Percentiles rank a stretch among this genome's conserved stretches.
Conservation (phyloP, 352 stramenopile species). For the Globisporangium apiculatum region DNA sequence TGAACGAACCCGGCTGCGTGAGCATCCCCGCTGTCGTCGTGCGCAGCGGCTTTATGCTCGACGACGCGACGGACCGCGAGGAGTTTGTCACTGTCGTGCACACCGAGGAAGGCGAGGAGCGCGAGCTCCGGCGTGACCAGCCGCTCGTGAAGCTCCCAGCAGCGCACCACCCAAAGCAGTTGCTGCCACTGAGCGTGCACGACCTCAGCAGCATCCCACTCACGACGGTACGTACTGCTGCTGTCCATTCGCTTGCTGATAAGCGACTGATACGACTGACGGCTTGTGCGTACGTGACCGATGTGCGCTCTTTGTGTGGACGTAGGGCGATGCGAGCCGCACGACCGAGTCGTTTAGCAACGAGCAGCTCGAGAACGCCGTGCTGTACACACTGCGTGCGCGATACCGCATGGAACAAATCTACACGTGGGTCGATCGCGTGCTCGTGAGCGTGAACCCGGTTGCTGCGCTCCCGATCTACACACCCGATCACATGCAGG, state of each 20-base stretch:
- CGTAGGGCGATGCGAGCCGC: conserved; percentile 38
- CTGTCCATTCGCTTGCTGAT: conserved; percentile 1
- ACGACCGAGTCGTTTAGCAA: conserved; percentile 36
- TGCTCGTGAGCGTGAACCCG: conserved; percentile 69
- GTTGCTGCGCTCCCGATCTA: conserved; percentile 68
- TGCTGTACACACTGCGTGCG: conserved; percentile 64
- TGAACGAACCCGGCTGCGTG: conserved; percentile 39
- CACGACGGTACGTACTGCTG: conserved; percentile 31
- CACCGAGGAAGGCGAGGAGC: conserved; percentile 78
- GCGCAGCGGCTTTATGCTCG: conserved; percentile 50
- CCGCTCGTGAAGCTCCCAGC: conserved; percentile 49
- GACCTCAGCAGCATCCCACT: conserved; percentile 63
- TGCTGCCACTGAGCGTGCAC: conserved; percentile 44
- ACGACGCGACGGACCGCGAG: conserved; percentile 52
- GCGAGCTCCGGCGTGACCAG: conserved; percentile 43
- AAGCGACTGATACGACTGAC: too few species aligned
- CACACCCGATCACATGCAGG: conserved; percentile 78
- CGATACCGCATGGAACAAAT: conserved; percentile 78
- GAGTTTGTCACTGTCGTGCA: conserved; percentile 70
- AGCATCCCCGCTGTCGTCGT: conserved; percentile 56
- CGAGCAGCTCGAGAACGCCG: conserved; percentile 65
- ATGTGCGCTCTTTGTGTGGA: not conserved
- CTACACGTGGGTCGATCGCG: conserved; percentile 77
- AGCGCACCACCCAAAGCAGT: conserved; percentile 59
- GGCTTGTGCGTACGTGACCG: too few species aligned